Conservation (phyloP, 345 rosid species). For the Xanthoceras sorbifolium region DNA sequence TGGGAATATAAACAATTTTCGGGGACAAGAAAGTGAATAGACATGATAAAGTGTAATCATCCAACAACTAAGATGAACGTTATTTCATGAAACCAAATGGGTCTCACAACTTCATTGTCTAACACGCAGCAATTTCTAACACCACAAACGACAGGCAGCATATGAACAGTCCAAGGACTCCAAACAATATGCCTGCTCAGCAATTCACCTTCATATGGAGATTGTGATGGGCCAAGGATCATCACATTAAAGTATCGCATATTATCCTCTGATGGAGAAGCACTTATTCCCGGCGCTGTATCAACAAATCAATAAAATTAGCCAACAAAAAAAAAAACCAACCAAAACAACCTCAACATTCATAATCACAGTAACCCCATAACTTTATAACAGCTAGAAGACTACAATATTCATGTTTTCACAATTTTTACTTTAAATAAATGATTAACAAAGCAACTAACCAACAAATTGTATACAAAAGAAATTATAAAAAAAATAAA, state of each 20-base stretch:
- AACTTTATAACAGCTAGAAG: background rate
- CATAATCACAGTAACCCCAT: slow-evolving; percentile 4
- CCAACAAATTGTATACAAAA: background rate
- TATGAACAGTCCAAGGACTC: background rate
- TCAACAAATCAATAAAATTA: slow-evolving; percentile 23
- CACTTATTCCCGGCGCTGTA: slow-evolving; percentile 97
- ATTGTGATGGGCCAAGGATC: slow-evolving; percentile 96
- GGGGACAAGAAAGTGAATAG: background rate
- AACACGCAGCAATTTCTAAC: background rate
- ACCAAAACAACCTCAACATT: background rate
- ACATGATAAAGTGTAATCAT: background rate
- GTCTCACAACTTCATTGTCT: background rate
- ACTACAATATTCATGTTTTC: background rate
- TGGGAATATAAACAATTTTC: background rate
- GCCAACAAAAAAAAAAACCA: background rate
- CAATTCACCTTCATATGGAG: slow-evolving; percentile 88
- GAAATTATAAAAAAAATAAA: background rate
- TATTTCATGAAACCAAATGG: background rate
- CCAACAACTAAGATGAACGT: background rate
- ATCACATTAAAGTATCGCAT: slow-evolving; percentile 96
- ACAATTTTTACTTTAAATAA: background rate
- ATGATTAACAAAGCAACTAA: background rate
- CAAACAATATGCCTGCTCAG: background rate
- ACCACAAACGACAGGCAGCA: background rate
- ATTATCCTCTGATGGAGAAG: slow-evolving; percentile 94